These are phyloP conservation scores for Trichoderma asperellum DNA, from an alignment of 2,329 filamentous ascomycete species.

Conservation along the genomic window DNA sequence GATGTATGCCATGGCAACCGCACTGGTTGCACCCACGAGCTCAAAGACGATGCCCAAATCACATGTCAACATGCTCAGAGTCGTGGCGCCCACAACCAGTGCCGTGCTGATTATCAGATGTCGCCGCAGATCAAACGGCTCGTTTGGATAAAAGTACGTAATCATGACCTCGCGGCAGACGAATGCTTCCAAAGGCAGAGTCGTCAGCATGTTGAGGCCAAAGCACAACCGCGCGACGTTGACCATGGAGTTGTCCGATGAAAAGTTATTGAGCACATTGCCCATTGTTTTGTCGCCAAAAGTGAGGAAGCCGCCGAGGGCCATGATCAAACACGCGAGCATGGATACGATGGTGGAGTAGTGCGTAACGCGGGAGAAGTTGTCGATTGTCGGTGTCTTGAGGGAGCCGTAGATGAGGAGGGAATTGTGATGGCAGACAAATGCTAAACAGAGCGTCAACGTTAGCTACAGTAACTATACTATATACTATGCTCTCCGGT, in stretches of 20 bases:
- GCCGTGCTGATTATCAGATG: constrained; percentile 86
- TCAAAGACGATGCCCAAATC: constrained; percentile 95
- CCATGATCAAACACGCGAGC: constrained; percentile 88
- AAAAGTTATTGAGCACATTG: constrained; percentile 98
- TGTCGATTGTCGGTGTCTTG: constrained; percentile 90
- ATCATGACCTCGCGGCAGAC: constrained; percentile 97
- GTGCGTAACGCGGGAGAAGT: constrained; percentile 91
- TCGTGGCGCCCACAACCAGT: constrained; percentile 79
- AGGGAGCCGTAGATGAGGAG: constrained; percentile 96
- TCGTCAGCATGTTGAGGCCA: constrained; percentile 98
- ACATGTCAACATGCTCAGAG: constrained; percentile 81
- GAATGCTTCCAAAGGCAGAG: constrained; percentile 92
- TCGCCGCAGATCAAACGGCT: constrained; percentile 77
- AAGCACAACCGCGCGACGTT: constrained; percentile 95
- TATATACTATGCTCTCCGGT: no score
- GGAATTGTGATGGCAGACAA: constrained; percentile 87
- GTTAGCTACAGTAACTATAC: not conserved
- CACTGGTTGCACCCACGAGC: constrained; percentile 91
- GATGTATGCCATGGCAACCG: constrained; percentile 92
- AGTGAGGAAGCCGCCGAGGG: constrained; percentile 84
- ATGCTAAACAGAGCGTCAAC: constrained; percentile 47
- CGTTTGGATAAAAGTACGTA: constrained; percentile 73
- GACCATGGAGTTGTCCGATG: constrained; percentile 85
- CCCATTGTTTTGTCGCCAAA: constrained; percentile 91
- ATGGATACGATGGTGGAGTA: constrained; percentile 90